These are phyloP conservation scores for Cyberlindnera saturnus DNA, from an alignment of 805 yeast genomes.

Conservation along the genomic window DNA sequence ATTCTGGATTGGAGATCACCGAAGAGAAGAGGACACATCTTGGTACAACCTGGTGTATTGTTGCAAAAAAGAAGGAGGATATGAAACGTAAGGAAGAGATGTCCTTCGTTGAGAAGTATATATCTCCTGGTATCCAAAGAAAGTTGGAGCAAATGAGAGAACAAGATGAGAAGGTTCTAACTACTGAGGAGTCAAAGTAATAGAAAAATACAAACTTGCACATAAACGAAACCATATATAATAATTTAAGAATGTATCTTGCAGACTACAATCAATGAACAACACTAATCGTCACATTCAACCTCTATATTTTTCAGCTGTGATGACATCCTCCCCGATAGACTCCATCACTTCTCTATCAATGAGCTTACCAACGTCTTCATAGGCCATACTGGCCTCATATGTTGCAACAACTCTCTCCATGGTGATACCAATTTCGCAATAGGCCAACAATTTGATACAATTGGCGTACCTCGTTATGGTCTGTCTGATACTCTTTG, in stretches of 20 bases:
- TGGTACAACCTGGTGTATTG: conserved; percentile 88
- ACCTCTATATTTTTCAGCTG: conserved; percentile 74
- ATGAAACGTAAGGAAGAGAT: conserved; percentile 40
- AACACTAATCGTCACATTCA: conserved; percentile 2
- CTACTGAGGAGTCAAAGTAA: not conserved
- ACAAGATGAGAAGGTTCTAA: conserved; percentile 3
- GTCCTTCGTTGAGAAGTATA: conserved; percentile 45
- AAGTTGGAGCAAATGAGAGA: conserved; percentile 17
- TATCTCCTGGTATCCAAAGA: conserved; percentile 30
- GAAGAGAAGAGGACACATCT: conserved; percentile 77
- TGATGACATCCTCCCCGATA: conserved; percentile 67
- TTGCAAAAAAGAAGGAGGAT: conserved; percentile 72
- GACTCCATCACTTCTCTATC: conserved; percentile 68
- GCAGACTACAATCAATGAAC: too few species aligned
- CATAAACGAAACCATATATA: conserved; percentile 4
- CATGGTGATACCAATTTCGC: conserved; percentile 85
- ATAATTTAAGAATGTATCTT: not conserved
- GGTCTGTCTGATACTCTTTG: conserved; percentile 55
- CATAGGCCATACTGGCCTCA: conserved; percentile 81
- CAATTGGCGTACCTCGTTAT: conserved; percentile 85
- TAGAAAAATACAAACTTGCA: not conserved
- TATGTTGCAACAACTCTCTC: conserved; percentile 73
- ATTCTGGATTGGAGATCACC: conserved; percentile 77
- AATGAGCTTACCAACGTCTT: conserved; percentile 62
- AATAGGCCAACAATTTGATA: conserved; percentile 70